These are phyloP conservation scores for Pythium phragmiticola DNA, from an alignment of 352 stramenopile genomes.

Conservation along the genomic window DNA sequence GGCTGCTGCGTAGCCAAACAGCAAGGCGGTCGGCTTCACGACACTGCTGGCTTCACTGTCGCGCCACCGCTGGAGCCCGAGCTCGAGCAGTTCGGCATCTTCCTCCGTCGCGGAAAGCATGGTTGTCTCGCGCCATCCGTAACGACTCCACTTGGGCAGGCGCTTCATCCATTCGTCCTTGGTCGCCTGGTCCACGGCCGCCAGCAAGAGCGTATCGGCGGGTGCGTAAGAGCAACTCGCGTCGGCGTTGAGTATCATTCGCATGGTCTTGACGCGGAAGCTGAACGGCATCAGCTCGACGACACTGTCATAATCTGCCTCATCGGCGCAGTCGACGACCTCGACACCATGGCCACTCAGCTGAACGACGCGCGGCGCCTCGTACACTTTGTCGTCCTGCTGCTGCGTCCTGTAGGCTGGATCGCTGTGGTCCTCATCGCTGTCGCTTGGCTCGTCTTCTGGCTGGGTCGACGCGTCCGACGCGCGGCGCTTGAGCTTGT, in stretches of 20 bases:
- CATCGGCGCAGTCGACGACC: slow-evolving; percentile 44
- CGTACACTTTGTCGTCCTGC: slow-evolving; percentile 11
- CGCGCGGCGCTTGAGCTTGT: slow-evolving; percentile 24
- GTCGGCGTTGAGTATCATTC: slow-evolving; percentile 36
- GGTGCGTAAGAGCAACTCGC: slow-evolving; percentile 29
- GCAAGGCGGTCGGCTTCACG: slow-evolving; percentile 21
- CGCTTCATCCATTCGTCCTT: slow-evolving; percentile 70
- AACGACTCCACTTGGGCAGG: slow-evolving; percentile 65
- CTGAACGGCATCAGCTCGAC: slow-evolving; percentile 40
- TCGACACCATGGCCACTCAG: slow-evolving; percentile 65
- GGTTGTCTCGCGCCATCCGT: slow-evolving; percentile 60
- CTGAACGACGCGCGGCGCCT: slow-evolving; percentile 41
- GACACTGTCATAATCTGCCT: slow-evolving; percentile 31
- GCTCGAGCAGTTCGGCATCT: slow-evolving; percentile 42
- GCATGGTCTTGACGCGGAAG: slow-evolving; percentile 64
- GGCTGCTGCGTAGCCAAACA: slow-evolving; percentile 18
- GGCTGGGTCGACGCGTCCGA: slow-evolving; percentile 23
- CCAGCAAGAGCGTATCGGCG: slow-evolving; percentile 55
- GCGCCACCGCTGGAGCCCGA: slow-evolving; percentile 32
- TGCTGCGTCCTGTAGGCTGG: slow-evolving; percentile 6
- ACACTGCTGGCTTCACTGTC: slow-evolving; percentile 27
- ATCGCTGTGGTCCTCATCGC: not conserved
- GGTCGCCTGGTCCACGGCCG: slow-evolving; percentile 38
- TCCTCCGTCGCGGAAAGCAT: slow-evolving; percentile 38
- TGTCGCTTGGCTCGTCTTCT: slow-evolving; percentile 28